Evolutionary conservation across 1,139 yeast genomes (phyloP), one percentile per base, ranked within the genome.

Genomic region (Suhomyces guaymorum): DNA sequence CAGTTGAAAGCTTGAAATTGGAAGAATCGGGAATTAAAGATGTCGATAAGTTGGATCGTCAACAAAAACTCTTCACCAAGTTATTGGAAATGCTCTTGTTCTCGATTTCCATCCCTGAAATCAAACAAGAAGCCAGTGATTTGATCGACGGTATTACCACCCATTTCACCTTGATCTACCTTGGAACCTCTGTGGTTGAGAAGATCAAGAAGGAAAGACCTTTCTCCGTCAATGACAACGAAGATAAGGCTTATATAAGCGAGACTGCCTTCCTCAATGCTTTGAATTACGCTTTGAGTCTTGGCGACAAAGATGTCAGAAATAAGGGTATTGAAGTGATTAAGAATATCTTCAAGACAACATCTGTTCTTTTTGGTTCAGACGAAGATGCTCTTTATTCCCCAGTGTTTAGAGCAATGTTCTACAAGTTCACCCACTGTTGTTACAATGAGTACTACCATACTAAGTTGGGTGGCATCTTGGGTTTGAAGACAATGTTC

Each of bases 391-490:
- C 87, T 0, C 72, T 84, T 38, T 72, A 76, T 38, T 82, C 87
- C 33, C 89, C 95, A 3, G 73, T 88, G 30, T 75, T 89, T 48
- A 75, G 94, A 42, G 73, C 84, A 5, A 70, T 90, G 70, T 81
- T 87, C 48, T 83, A 88, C 37, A 81, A 82, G 39, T 83, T 92
- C 48, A 81, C 95, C 30, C 98, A 92, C 54, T 78, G 88, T 39
- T 92, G 98, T 59, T 92, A 86, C 55, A 94, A 86, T 44, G 96
- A 88, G 55, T 82, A 78, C 30, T 90, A 86, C 58, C 86, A 84
- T 55, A 73, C 82, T 24, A 92, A 94, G 49, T 72, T 87, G 14
- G 97, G 97, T 7, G 97, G 97, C 19, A 80, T 92, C 25, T 55
- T 86, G 14, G 98, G 98, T 18, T 67, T 94, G 35, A 73, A 78